phyloP scores from a whole-genome alignment of 345 rosid genomes.

The Populus pruinosa region DNA sequence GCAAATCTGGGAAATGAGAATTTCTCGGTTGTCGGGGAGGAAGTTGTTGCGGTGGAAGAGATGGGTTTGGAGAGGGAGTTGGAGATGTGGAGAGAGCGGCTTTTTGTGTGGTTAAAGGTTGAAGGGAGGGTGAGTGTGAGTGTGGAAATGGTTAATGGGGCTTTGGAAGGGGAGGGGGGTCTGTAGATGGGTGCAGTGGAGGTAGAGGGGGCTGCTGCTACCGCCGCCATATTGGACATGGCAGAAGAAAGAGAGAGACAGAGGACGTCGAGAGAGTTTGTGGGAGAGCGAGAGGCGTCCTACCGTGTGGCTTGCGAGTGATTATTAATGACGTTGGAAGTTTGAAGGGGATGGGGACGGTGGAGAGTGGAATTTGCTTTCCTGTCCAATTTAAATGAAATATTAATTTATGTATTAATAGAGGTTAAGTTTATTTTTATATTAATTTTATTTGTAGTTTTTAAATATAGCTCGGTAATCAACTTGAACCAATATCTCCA shows the following conservation, averaged over 20 bases:
- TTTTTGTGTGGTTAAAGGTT: constrained; percentile 8
- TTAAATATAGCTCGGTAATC: accelerated
- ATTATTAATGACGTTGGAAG: background rate
- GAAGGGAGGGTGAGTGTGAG: constrained; percentile 30
- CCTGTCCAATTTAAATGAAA: background rate
- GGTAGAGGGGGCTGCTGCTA: constrained; percentile 17
- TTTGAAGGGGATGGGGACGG: background rate
- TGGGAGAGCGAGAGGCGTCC: background rate
- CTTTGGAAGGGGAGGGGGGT: constrained; percentile 12
- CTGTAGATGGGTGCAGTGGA: background rate
- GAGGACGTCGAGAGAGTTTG: background rate
- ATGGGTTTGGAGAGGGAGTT: constrained; percentile 29
- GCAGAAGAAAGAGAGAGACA: background rate
- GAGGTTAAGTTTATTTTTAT: too few relatives aligned
- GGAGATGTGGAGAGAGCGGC: constrained; percentile 31
- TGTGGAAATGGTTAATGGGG: constrained; percentile 22
- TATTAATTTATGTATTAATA: too few relatives aligned
- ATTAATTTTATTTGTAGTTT: too few relatives aligned
- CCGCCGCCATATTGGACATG: constrained; percentile 15
- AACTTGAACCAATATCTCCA: accelerated
- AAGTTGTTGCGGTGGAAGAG: constrained; percentile 21
- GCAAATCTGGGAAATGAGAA: constrained; percentile 42
- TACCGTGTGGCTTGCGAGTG: background rate
- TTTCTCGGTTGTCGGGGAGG: background rate
- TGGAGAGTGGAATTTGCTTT: background rate